These are phyloP conservation scores for Liquidambar formosana DNA, from an alignment of 164 flowering plant species.

Conservation along the genomic window DNA sequence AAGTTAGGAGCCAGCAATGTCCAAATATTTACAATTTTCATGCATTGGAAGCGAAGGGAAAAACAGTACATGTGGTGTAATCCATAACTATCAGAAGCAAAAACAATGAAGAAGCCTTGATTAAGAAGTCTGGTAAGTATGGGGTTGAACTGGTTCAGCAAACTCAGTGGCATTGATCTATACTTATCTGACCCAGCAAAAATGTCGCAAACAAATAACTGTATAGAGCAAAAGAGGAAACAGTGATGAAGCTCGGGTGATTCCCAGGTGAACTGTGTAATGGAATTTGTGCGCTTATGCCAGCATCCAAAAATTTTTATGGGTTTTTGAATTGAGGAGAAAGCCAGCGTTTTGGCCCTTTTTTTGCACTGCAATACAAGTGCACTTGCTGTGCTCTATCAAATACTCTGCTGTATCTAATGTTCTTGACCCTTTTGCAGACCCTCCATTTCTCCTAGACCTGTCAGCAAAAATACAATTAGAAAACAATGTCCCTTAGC, in stretches of 20 bases:
- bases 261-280: neutral
- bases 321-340: slow-evolving; percentile 67
- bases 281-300: slow-evolving; percentile 28
- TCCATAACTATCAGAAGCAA: slow-evolving; percentile 14
- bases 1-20: neutral
- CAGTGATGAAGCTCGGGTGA: too few relatives aligned
- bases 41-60: neutral
- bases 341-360: slow-evolving; percentile 73
- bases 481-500: too few relatives aligned
- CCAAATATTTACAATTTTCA: slow-evolving; percentile 1
- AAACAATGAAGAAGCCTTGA: neutral
- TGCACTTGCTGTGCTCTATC: slow-evolving; percentile 72
- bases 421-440: slow-evolving; percentile 26
- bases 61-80: neutral
- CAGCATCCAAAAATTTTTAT: slow-evolving; percentile 71
- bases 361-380: slow-evolving; percentile 71
- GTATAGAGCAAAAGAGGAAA: too few relatives aligned
- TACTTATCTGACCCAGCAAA: too few relatives aligned
- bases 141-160: neutral
- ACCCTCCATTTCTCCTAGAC: slow-evolving; percentile 30
- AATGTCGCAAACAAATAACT: neutral
- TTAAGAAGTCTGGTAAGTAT: neutral
- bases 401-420: slow-evolving; percentile 62
- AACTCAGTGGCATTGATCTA: neutral
- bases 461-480: slow-evolving; percentile 15